Base-by-base conservation (phyloP, 495 filamentous ascomycete genomes). In the Penicillium subrubescens region DNA sequence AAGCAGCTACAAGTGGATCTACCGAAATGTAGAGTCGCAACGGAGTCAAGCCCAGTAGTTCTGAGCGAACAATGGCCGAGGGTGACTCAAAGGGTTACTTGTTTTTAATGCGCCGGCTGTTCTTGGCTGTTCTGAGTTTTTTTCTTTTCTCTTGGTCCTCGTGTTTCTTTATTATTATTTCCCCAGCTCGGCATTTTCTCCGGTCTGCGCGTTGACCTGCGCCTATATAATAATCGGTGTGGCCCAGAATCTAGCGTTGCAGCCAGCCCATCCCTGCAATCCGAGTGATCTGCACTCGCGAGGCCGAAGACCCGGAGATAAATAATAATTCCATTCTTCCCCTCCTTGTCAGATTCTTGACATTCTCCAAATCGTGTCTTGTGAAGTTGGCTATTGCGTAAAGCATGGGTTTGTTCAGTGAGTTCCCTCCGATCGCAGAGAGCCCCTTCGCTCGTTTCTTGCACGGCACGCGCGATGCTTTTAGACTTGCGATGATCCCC, bases 361-460 rank as follows among this genome's bases (percentile, higher is more conserved):
- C 25, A 5, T 44, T 29, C 12, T 8, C 2, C 35, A 17, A 29
- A 8, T 17, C 25, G 7, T 25, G 17, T 39, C 19, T 31, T 54
- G 6, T 15, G 35, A 8, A 46, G 14, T 21, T 50, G 11, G 53
- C 29, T 51, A 55, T 50, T 23, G 27, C 21, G 58, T 62, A 46
- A 48, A 61, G 29, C 48, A 72, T 73, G 70, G 68, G 65, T 7
- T 29, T 61, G 19, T 0, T 63, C 64, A 66, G 71, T 73, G 50
- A 21, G 59, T 51, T 55, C 8, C 4, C 10, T n/a, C 27, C 27
- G 8, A 57, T 57, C 23, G 25, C 11, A 46, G 23, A 48, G 10
- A 4, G 46, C 59, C 19, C 43, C 34, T 37, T n/a, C 43, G 62
- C 43, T 27, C 3, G n/a, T 41, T n/a, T 34, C 37, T 56, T 55